Conservation (phyloP, 2,329 filamentous ascomycete species). For the Trichophyton verrucosum region DNA sequence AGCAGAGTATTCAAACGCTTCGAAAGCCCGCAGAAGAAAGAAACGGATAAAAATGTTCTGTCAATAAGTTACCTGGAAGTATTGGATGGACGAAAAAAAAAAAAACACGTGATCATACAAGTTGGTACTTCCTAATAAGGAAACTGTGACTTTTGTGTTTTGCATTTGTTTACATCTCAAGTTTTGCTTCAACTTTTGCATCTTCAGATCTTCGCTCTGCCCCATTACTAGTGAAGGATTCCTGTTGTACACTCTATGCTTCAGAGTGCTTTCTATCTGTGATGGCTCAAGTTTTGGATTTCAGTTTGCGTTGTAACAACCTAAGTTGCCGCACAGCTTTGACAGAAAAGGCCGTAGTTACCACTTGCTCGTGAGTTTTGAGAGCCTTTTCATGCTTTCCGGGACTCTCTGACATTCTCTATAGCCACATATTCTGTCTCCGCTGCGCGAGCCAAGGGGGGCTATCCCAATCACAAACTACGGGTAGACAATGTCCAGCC, state of each 20-base stretch:
- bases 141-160: not conserved
- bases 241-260: not conserved
- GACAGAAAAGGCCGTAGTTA: constrained; percentile 62
- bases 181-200: not conserved
- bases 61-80: not conserved
- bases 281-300: constrained; percentile 49
- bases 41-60: not conserved
- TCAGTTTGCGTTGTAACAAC: constrained; percentile 64
- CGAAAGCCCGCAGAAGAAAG: too few species aligned
- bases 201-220: not conserved
- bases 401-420: too few species aligned
- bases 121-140: not conserved
- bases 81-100: not conserved
- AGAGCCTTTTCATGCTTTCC: too few species aligned
- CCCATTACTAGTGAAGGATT: not conserved
- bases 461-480: constrained; percentile 44
- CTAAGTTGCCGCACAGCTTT: constrained; percentile 62
- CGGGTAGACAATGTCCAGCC: constrained; percentile 56
- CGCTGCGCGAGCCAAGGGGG: constrained; percentile 56
- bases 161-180: not conserved
- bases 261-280: not conserved
- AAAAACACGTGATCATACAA: not conserved
- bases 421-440: constrained; percentile 73
- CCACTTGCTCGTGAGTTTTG: constrained; percentile 62
- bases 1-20: not conserved